Evolutionary conservation across 2,329 filamentous ascomycete genomes (phyloP).

Genomic region (Ophiobolus disseminans): DNA sequence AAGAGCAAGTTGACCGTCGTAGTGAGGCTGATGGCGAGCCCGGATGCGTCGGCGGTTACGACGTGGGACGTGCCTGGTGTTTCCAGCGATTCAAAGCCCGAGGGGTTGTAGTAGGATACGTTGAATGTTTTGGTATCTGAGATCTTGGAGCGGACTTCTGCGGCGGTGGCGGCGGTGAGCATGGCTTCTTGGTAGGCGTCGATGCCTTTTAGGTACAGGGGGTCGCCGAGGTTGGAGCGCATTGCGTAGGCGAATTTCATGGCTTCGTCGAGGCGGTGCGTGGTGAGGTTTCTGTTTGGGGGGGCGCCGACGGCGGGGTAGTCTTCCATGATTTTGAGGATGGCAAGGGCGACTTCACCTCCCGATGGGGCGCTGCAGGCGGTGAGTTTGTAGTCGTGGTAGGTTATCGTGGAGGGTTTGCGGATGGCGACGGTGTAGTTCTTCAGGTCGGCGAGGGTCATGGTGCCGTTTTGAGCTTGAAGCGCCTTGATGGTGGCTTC

Average conservation of each 20-base stretch:
- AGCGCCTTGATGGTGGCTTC: conserved; percentile 75
- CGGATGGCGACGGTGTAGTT: conserved; percentile 74
- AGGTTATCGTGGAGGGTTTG: conserved; percentile 61
- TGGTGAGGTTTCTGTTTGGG: conserved; percentile 69
- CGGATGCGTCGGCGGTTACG: conserved; percentile 72
- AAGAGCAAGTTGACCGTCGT: conserved; percentile 90
- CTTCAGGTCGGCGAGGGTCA: conserved; percentile 79
- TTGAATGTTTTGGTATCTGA: conserved; percentile 74
- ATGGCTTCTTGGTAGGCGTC: conserved; percentile 70
- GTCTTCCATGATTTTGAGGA: conserved; percentile 83
- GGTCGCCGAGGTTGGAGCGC: conserved; percentile 82
- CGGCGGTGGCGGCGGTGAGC: conserved; percentile 67
- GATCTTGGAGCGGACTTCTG: conserved; percentile 70
- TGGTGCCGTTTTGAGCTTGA: conserved; percentile 75
- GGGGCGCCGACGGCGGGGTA: conserved; percentile 69
- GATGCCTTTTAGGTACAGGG: conserved; percentile 71
- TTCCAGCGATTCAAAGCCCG: conserved; percentile 68
- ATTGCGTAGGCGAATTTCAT: conserved; percentile 86
- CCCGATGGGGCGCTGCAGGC: conserved; percentile 77
- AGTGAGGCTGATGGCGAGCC: conserved; percentile 80
- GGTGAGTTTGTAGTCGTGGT: conserved; percentile 73
- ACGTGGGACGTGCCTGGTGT: conserved; percentile 79
- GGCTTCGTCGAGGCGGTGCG: conserved; percentile 85
- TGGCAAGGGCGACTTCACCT: conserved; percentile 76
- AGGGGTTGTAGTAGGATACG: conserved; percentile 75